Evolutionary conservation across 306 rosid species (phyloP).

Genomic region (Casuarina equisetifolia): DNA sequence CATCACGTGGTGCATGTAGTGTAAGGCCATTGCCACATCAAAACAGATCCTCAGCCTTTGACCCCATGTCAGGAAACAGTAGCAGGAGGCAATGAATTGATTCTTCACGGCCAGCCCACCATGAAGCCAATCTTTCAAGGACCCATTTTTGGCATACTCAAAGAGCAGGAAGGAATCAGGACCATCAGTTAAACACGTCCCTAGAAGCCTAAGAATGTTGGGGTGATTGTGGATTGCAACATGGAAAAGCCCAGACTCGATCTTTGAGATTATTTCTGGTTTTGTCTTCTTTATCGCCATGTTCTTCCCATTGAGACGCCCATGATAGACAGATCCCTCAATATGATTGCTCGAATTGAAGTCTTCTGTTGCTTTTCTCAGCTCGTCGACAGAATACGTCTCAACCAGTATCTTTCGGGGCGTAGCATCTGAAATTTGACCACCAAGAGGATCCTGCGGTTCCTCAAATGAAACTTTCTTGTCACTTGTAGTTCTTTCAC

Average conservation of each 20-base stretch:
- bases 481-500: slow-evolving; percentile 77
- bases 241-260: slow-evolving; percentile 57
- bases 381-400: slow-evolving; percentile 55
- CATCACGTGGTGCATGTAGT: slow-evolving; percentile 77
- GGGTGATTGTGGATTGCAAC: slow-evolving; percentile 66
- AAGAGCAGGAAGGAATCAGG: slow-evolving; percentile 62
- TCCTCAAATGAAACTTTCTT: slow-evolving; percentile 85
- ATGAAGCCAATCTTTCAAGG: slow-evolving; percentile 91
- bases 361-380: slow-evolving; percentile 73
- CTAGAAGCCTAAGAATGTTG: slow-evolving; percentile 66
- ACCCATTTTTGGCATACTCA: slow-evolving; percentile 82
- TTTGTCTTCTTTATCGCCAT: slow-evolving; percentile 60
- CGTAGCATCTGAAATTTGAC: slow-evolving; percentile 33
- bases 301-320: slow-evolving; percentile 77
- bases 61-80: slow-evolving; percentile 86
- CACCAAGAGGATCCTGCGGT: slow-evolving; percentile 45
- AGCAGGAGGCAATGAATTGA: slow-evolving; percentile 88
- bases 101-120: slow-evolving; percentile 91
- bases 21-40: slow-evolving; percentile 72
- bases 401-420: slow-evolving; percentile 52
- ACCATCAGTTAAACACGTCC: slow-evolving; percentile 55
- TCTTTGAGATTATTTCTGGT: slow-evolving; percentile 39
- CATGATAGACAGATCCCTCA: slow-evolving; percentile 76
- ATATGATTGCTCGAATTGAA: slow-evolving; percentile 73
- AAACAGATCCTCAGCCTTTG: slow-evolving; percentile 80